A percentile compares a stretch with the other conserved stretches of the same genome.
Conservation (phyloP, 129 eudicot genomes). For the Cynara cardunculus region DNA sequence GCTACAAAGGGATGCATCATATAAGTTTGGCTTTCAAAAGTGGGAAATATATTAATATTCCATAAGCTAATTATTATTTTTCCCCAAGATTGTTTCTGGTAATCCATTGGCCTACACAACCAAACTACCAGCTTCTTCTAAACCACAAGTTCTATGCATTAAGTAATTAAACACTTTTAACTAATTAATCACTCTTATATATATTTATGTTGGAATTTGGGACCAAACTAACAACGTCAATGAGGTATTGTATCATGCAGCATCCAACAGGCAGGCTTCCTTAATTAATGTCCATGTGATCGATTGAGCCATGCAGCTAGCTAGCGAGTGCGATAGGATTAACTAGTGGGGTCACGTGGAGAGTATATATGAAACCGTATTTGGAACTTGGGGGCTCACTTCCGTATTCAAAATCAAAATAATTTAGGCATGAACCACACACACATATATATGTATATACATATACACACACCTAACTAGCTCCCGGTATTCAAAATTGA, state of each 20-base stretch:
- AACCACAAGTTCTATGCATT: slow-evolving; percentile 20
- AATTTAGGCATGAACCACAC: background rate
- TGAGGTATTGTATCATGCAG: background rate
- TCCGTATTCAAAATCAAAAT: background rate
- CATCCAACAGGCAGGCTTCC: background rate
- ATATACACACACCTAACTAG: too few species aligned
- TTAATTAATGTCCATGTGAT: slow-evolving; percentile 11
- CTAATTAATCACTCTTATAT: background rate
- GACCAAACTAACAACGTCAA: slow-evolving; percentile 10
- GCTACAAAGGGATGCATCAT: slow-evolving; percentile 18
- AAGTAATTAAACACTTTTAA: background rate
- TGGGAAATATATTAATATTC: slow-evolving; percentile 9
- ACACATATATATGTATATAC: too few species aligned
- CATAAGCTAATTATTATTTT: slow-evolving; percentile 16
- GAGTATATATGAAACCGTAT: background rate
- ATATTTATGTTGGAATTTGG: background rate
- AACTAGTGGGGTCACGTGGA: slow-evolving; percentile 3
- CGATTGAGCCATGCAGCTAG: background rate
- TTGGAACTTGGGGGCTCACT: slow-evolving; percentile 13
- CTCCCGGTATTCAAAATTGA: background rate
- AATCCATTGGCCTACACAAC: slow-evolving; percentile 16
- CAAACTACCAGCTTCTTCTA: background rate
- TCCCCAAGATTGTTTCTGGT: slow-evolving; percentile 8
- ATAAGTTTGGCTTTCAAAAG: slow-evolving; percentile 23
- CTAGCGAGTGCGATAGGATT: background rate